These are phyloP conservation scores for Rubia peregrina DNA, from an alignment of 305 asterid genomes.

Conservation along the genomic window DNA sequence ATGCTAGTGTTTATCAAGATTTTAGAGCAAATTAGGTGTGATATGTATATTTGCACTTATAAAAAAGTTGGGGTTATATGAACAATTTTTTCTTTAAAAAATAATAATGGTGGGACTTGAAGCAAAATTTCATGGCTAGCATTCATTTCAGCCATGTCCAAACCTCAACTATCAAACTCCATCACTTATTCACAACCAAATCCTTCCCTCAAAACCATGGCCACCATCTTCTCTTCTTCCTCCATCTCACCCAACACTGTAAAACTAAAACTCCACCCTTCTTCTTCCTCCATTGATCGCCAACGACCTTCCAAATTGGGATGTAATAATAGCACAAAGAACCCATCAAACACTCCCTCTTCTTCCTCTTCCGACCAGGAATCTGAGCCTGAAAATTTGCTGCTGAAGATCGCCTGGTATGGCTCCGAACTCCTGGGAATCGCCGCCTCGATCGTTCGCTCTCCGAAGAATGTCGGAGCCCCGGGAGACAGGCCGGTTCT, in stretches of 20 bases:
- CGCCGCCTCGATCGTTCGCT: conserved; percentile 73
- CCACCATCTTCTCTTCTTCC: conserved; percentile 33
- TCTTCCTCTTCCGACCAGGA: conserved; percentile 15
- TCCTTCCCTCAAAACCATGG: conserved; percentile 27
- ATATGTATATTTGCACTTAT: too few species aligned
- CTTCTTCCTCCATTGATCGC: conserved; percentile 1
- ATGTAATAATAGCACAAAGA: conserved; percentile 30
- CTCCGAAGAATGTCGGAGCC: conserved; percentile 31
- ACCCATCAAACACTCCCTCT: conserved; percentile 20
- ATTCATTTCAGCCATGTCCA: conserved; percentile 14
- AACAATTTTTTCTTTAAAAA: too few species aligned
- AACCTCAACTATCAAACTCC: background rate
- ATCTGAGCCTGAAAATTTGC: conserved; percentile 48
- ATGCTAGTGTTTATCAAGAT: too few species aligned
- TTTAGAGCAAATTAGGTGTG: too few species aligned
- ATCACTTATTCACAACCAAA: background rate
- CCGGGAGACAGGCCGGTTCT: conserved; percentile 32
- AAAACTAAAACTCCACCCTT: conserved; percentile 15
- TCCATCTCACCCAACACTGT: conserved; percentile 22
- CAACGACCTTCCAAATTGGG: conserved; percentile 22
- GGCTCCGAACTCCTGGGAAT: conserved; percentile 80
- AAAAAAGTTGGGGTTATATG: too few species aligned
- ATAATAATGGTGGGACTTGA: background rate
- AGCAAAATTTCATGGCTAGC: conserved; percentile 7
- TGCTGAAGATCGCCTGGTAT: conserved; percentile 81